Conservation (phyloP, 768 basidiomycete genomes). For the Lepiota brunneoincarnata region DNA sequence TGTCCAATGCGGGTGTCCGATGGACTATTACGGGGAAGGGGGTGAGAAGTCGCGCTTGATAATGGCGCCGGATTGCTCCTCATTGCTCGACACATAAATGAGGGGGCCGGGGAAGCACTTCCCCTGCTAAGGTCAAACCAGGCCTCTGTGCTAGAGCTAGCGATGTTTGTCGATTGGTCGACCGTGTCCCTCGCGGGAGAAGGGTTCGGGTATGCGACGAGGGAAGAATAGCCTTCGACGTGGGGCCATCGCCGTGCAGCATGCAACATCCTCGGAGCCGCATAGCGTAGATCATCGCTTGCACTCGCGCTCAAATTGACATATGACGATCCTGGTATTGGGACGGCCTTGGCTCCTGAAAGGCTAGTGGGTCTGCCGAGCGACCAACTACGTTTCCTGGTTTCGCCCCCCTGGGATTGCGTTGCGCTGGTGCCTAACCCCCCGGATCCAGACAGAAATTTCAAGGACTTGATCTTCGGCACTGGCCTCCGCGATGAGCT, state of each 20-base stretch:
- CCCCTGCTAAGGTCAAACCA: constrained; percentile 4
- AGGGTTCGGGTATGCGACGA: constrained; percentile 1
- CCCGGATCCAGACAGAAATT: constrained; percentile 17
- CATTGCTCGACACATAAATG: not conserved
- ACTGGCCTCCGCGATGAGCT: constrained; percentile 18
- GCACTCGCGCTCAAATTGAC: not conserved
- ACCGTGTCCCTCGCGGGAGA: not conserved
- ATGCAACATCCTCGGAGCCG: not conserved
- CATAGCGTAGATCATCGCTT: not conserved
- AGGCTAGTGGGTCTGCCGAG: constrained; percentile 2
- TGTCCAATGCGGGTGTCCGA: not conserved
- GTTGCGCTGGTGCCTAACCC: constrained; percentile 9
- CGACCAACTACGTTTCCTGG: not conserved
- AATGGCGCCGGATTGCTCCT: not conserved
- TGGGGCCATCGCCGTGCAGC: not conserved
- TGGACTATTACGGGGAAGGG: not conserved
- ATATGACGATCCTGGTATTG: not conserved
- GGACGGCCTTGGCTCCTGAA: constrained; percentile 2
- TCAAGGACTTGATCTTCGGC: constrained; percentile 26
- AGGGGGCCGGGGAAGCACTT: not conserved
- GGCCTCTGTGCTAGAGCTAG: not conserved
- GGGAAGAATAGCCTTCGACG: not conserved
- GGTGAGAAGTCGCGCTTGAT: not conserved
- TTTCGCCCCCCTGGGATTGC: constrained; percentile 1
- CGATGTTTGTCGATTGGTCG: not conserved